Base-by-base conservation (phyloP, 176 grass and related monocot species). In the Raddia guianensis region DNA sequence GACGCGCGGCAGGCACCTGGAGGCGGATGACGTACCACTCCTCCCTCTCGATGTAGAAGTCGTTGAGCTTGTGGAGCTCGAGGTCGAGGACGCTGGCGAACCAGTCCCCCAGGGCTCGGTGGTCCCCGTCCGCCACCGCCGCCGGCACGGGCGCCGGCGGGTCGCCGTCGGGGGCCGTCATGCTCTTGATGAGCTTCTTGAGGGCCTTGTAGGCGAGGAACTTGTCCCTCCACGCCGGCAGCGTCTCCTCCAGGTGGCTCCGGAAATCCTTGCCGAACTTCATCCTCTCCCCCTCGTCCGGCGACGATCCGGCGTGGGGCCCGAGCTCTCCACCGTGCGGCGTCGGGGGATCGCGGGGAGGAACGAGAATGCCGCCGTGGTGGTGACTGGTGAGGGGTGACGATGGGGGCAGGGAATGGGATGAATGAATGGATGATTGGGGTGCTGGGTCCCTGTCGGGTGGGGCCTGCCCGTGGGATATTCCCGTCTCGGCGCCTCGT, bases 251-350 rank as follows among this genome's bases (percentile, higher is more conserved):
- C 53, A 98, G 88, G 67, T 98, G 92, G 84, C 78, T 98, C 80
- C 84, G 74, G 90, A 98, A 98, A 84, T 98, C 96, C 90, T 98
- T 98, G 0, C 92, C 92, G 57, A 98, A 98, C 61, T 98, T 98
- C 96, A 95, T 94, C 18, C 51, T 46, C 77, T 3, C 57, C 3
- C 8, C 12, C 1, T 10, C 8, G 9, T 42, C 14, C 7, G 9
- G 11, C 10, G 5, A 60, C 19, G 9, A 9, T 27, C 57, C 58
- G 43, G 18, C 14, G n/a, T 19, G 16, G 73, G 33, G 53, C 46
- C n/a, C 53, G 57, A 59, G 20, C 10, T 27, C 56, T 57, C 12
- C 49, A 27, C 27, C 27, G 49, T 33, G 9, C 7, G 47, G 72
- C 12, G 70, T 12, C 14, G 13, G 10, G 19, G 63, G 16, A 49